These are phyloP conservation scores for Euphorbia peplus DNA, from an alignment of 345 rosid species.

Conservation along the genomic window DNA sequence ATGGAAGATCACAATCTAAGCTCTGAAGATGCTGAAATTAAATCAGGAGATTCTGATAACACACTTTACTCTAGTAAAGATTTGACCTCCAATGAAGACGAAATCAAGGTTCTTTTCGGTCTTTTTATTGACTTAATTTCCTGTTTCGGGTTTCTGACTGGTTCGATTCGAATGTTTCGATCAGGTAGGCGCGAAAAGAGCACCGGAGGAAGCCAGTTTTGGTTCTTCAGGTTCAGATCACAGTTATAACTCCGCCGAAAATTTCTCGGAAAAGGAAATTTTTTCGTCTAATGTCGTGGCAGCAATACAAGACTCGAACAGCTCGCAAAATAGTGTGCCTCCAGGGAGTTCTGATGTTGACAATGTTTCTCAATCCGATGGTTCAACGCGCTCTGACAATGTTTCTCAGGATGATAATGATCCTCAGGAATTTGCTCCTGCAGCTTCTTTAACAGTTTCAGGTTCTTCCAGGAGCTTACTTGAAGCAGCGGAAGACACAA, in stretches of 20 bases:
- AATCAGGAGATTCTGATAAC: constrained; percentile 32
- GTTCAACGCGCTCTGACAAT: constrained; percentile 21
- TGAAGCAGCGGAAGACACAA: constrained; percentile 51
- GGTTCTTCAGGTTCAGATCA: constrained; percentile 32
- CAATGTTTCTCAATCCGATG: constrained; percentile 30
- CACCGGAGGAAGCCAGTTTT: constrained; percentile 33
- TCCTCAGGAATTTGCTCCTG: constrained; percentile 15
- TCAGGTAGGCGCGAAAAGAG: not conserved
- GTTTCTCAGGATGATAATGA: constrained; percentile 25
- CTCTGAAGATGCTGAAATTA: constrained; percentile 27
- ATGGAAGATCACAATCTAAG: constrained; percentile 17
- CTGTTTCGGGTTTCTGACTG: not conserved
- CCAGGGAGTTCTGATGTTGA: constrained; percentile 12
- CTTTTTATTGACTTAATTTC: not conserved
- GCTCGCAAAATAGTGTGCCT: constrained; percentile 19
- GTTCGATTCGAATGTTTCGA: not conserved
- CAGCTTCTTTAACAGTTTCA: constrained; percentile 23
- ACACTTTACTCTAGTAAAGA: constrained; percentile 23
- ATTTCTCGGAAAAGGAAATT: constrained; percentile 20
- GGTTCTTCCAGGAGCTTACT: constrained; percentile 40
- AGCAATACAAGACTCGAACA: constrained; percentile 23
- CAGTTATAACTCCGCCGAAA: constrained; percentile 38
- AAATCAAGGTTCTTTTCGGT: not conserved
- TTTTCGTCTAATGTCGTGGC: constrained; percentile 10
- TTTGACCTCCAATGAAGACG: constrained; percentile 28